These are phyloP conservation scores for Cyclocybe cylindracea DNA, from an alignment of 768 basidiomycete genomes.

Conservation along the genomic window DNA sequence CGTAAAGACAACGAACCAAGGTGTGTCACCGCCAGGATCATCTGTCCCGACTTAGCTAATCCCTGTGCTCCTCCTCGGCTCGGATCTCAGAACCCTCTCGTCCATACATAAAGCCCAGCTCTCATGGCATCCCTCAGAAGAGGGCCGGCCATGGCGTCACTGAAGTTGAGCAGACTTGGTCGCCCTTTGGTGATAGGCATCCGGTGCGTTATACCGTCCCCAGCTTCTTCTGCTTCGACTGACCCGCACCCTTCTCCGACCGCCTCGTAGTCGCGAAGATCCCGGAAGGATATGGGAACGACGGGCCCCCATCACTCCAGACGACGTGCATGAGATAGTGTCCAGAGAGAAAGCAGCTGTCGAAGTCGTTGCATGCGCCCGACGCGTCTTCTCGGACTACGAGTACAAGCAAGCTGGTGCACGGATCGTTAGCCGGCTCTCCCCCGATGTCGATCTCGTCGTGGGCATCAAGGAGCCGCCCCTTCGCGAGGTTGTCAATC, in stretches of 20 bases:
- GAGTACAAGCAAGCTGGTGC: slow-evolving; percentile 86
- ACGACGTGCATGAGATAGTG: slow-evolving; percentile 64
- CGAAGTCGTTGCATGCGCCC: slow-evolving; percentile 73
- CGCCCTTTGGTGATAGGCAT: slow-evolving; percentile 29
- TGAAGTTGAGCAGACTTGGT: too few species aligned
- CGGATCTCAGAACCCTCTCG: too few species aligned
- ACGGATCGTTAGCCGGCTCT: slow-evolving; percentile 44
- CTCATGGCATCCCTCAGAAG: too few species aligned
- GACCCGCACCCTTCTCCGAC: background rate
- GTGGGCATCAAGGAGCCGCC: slow-evolving; percentile 91
- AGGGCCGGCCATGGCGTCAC: too few species aligned
- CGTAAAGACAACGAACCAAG: too few species aligned
- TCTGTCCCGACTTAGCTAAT: too few species aligned
- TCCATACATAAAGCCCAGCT: too few species aligned
- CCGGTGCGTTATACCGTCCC: slow-evolving; percentile 18
- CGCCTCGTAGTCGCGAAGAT: slow-evolving; percentile 63
- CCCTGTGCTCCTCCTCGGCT: too few species aligned
- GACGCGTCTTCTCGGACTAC: slow-evolving; percentile 66
- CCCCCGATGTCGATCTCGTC: slow-evolving; percentile 59
- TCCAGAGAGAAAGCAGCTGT: slow-evolving; percentile 59
- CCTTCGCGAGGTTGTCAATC: slow-evolving; percentile 55
- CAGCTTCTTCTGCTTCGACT: background rate
- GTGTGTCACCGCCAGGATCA: too few species aligned
- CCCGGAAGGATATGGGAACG: slow-evolving; percentile 84
- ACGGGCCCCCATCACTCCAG: slow-evolving; percentile 79